Conservation (phyloP, 768 basidiomycete species). For the Serpula lacrymans region DNA sequence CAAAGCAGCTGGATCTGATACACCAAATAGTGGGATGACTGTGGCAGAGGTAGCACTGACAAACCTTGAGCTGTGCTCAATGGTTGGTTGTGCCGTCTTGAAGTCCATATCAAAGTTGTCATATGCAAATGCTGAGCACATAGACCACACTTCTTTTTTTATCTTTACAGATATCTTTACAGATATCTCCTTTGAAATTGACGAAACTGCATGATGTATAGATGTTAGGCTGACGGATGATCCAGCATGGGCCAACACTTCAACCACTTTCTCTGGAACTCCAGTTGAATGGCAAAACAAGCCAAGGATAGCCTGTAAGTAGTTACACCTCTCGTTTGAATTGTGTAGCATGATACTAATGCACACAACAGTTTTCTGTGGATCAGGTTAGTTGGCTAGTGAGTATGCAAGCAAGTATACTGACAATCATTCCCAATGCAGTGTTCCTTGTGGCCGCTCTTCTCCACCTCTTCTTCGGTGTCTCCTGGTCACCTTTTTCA, state of each 20-base stretch:
- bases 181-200: too few relatives aligned
- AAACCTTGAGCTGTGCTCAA: neutral
- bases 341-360: conserved; percentile 26
- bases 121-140: too few relatives aligned
- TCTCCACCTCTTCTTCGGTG: neutral
- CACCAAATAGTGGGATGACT: conserved; percentile 1
- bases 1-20: conserved; percentile 3
- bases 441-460: neutral
- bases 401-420: neutral
- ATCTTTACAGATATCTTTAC: too few relatives aligned
- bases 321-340: conserved; percentile 21
- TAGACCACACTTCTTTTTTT: too few relatives aligned
- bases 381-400: neutral
- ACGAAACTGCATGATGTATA: too few relatives aligned
- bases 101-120: too few relatives aligned
- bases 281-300: conserved; percentile 24
- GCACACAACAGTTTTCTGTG: conserved; percentile 16
- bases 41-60: conserved; percentile 6
- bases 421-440: neutral
- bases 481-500: too few relatives aligned
- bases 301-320: conserved; percentile 21
- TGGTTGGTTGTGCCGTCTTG: too few relatives aligned
- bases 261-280: conserved; percentile 15
- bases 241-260: too few relatives aligned
- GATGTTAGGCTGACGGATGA: too few relatives aligned